Evolutionary conservation across 2,329 filamentous ascomycete genomes (phyloP).

Genomic region (Alternaria infectoria): DNA sequence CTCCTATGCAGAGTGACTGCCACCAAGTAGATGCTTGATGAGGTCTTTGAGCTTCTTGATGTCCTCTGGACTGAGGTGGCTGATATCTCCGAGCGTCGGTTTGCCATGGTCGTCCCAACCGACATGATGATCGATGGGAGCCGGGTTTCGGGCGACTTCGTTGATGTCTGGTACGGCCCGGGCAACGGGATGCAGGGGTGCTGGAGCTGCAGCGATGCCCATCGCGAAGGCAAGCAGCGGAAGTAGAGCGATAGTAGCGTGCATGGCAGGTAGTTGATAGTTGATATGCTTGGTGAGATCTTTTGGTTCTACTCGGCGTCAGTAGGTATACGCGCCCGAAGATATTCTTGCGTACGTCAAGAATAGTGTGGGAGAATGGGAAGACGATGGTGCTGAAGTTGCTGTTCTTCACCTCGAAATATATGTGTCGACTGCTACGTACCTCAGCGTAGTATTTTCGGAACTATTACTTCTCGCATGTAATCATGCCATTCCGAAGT

Average conservation of each 20-base stretch:
- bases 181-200: slow-evolving; percentile 1
- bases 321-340: background rate
- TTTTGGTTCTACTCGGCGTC: background rate
- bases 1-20: background rate
- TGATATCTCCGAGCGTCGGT: background rate
- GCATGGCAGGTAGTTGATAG: slow-evolving; percentile 10
- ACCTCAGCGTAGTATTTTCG: slow-evolving; percentile 9
- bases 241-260: slow-evolving; percentile 5
- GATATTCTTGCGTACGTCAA: background rate
- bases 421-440: slow-evolving; percentile 1
- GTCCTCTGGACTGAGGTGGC: slow-evolving; percentile 2
- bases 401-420: background rate
- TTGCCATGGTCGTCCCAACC: slow-evolving; percentile 9
- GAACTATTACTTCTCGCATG: slow-evolving; percentile 9
- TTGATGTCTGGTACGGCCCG: slow-evolving; percentile 19
- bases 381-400: background rate
- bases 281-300: background rate
- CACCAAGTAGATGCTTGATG: background rate
- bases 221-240: slow-evolving; percentile 13
- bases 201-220: slow-evolving; percentile 12
- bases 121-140: slow-evolving; percentile 19
- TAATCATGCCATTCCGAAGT: slow-evolving; percentile 10
- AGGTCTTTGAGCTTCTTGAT: slow-evolving; percentile 1
- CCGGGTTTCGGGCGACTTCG: slow-evolving; percentile 23
- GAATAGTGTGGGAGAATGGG: background rate